Evolutionary conservation across 2,329 filamentous ascomycete genomes (phyloP), one percentile per base, ranked within the genome.

Genomic region (Grosmannia huntii): DNA sequence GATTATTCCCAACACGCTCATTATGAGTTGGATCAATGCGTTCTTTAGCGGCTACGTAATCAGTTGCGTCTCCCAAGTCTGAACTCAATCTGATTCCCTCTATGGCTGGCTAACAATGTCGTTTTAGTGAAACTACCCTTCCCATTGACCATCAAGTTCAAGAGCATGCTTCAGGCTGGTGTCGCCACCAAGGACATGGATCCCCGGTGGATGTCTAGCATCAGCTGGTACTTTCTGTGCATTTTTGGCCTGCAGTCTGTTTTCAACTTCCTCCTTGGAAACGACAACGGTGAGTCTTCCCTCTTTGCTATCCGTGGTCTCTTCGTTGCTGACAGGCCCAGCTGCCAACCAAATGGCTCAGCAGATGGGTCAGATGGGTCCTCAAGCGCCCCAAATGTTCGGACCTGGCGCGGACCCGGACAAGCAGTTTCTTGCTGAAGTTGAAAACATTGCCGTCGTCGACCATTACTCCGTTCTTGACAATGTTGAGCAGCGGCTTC

Each of bases 1-100:
- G 94, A 97, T 99, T 77, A 90, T 99, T 60, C 94, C 94, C 54
- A 96, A 99, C 73, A 97, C 91, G 6, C 75, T 99, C 69, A 99
- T 99, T 65, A 99, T 99, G 94, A 94, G 92, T 64, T 99, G 94
- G 94, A 97, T 99, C 71, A 99, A 99, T 75, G 91, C 94, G 0
- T 99, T 97, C 70, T 99, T 99, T 68, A 95, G 90, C 56, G 94
- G 94, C 36, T 99, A 96, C 69, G 94, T 99, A 53, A 96, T 99
- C 62, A 90, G 90, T 95, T 44, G 77, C 67, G 84, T 78, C 23
- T 23, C 2, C 49, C 16, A 23, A 50, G 16, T 44, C 16, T 21
- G 14, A n/a, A 5, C 7, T n/a, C 21, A 5, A 9, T n/a, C 19
- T 5, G 16, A 21, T 16, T n/a, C 19, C 7, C 5, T 44, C 19